phyloP scores from a whole-genome alignment of 805 yeast genomes.

The Saccharomycopsis malanga region DNA sequence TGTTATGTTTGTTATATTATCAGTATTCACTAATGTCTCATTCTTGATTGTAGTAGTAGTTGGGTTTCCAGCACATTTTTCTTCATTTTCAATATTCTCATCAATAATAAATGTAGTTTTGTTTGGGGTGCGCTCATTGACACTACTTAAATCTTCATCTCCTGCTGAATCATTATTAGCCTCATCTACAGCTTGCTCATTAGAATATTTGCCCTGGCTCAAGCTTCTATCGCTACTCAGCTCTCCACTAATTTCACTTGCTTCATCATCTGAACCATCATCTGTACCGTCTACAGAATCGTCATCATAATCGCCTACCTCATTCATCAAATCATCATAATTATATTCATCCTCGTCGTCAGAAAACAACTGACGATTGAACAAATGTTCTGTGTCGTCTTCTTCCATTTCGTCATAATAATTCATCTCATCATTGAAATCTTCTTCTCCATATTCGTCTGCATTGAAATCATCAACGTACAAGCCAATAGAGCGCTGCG shows the following conservation, averaged over 20 bases:
- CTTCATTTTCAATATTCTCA: too few species aligned
- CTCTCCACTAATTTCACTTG: neutral
- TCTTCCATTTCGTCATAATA: slow-evolving; percentile 28
- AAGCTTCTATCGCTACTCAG: neutral
- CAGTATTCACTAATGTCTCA: too few species aligned
- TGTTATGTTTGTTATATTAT: too few species aligned
- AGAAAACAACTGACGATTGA: slow-evolving; percentile 32
- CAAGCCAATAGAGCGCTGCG: slow-evolving; percentile 5
- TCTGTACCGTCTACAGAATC: slow-evolving; percentile 4
- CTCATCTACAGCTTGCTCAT: too few species aligned
- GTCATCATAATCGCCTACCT: slow-evolving; percentile 11
- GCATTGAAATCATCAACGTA: slow-evolving; percentile 27
- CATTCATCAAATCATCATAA: slow-evolving; percentile 4
- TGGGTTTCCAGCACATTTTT: too few species aligned
- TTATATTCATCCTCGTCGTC: slow-evolving; percentile 23
- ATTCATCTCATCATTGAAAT: slow-evolving; percentile 30
- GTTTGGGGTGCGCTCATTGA: too few species aligned
- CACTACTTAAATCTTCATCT: too few species aligned
- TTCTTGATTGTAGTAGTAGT: too few species aligned
- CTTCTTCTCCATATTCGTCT: slow-evolving; percentile 23
- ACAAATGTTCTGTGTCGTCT: slow-evolving; percentile 35
- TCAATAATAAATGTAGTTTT: too few species aligned
- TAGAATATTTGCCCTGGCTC: too few species aligned
- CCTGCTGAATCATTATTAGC: too few species aligned
- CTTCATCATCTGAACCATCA: slow-evolving; percentile 10